phyloP scores from a whole-genome alignment of 1,284 basidiomycete species.

The Vanrija sp. region DNA sequence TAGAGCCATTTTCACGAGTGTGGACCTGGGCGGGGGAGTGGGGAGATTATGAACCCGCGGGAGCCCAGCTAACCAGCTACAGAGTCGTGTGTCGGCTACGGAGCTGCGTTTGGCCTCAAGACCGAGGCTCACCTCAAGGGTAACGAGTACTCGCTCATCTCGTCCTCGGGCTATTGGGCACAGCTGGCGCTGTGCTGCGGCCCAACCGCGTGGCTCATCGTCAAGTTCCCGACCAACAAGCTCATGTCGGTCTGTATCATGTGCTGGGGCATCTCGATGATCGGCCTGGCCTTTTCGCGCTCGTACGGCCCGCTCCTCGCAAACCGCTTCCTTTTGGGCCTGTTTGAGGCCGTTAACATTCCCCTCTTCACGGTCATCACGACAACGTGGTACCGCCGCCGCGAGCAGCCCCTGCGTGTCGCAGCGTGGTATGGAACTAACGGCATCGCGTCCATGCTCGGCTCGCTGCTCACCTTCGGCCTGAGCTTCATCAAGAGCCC shows the following conservation, averaged over 20 bases:
- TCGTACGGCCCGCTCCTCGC: slow-evolving; percentile 31
- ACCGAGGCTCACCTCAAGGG: slow-evolving; percentile 26
- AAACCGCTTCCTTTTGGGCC: slow-evolving; percentile 45
- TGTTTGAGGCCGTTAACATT: slow-evolving; percentile 47
- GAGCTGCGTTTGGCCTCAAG: slow-evolving; percentile 29
- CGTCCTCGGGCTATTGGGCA: slow-evolving; percentile 21
- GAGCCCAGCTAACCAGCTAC: neutral
- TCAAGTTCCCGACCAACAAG: slow-evolving; percentile 34
- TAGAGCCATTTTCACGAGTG: too few relatives aligned
- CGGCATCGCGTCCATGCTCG: slow-evolving; percentile 24
- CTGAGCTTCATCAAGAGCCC: slow-evolving; percentile 24
- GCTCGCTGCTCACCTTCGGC: slow-evolving; percentile 30
- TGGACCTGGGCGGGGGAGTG: too few relatives aligned
- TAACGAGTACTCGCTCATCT: slow-evolving; percentile 31
- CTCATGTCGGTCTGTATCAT: slow-evolving; percentile 41
- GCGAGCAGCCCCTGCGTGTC: slow-evolving; percentile 43
- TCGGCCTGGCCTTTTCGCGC: slow-evolving; percentile 19
- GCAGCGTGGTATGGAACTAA: slow-evolving; percentile 32
- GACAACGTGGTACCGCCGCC: slow-evolving; percentile 48
- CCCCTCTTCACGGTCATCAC: slow-evolving; percentile 47
- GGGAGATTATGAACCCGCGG: slow-evolving; percentile 3
- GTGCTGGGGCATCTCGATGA: slow-evolving; percentile 33
- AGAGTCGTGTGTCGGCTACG: slow-evolving; percentile 21
- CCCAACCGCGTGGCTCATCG: slow-evolving; percentile 43
- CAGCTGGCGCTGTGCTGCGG: slow-evolving; percentile 28